Conservation (phyloP, 345 rosid species). For the Bruguiera parviflora region DNA sequence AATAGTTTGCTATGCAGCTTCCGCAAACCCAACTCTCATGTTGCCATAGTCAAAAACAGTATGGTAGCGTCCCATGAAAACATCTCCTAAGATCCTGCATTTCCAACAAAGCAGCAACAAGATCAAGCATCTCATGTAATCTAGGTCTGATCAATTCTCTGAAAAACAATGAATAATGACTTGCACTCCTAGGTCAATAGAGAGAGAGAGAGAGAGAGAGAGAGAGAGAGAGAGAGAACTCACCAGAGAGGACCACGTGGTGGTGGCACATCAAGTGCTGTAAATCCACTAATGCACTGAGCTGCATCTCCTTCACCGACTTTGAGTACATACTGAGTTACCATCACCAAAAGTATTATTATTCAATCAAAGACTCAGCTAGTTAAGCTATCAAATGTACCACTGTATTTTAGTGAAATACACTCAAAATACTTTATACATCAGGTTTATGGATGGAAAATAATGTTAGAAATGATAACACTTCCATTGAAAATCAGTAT, state of each 20-base stretch:
- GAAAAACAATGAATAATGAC: too few species aligned
- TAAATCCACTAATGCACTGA: slow-evolving; percentile 92
- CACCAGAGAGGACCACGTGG: slow-evolving; percentile 99
- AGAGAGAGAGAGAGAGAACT: not conserved
- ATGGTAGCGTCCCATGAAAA: slow-evolving; percentile 30
- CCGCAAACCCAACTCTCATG: slow-evolving; percentile 74
- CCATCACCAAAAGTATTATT: slow-evolving; percentile 10
- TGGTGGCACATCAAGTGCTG: slow-evolving; percentile 75
- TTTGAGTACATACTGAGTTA: slow-evolving; percentile 76
- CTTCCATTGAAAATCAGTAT: too few species aligned
- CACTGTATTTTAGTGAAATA: not conserved
- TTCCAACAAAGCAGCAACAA: not conserved
- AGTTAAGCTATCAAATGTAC: not conserved
- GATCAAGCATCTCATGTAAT: not conserved
- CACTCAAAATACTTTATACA: not conserved
- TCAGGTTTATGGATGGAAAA: too few species aligned
- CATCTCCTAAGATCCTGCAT: not conserved
- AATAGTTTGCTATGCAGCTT: slow-evolving; percentile 46
- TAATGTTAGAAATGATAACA: too few species aligned
- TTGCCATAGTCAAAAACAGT: slow-evolving; percentile 89
- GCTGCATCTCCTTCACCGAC: slow-evolving; percentile 69
- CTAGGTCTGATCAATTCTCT: too few species aligned
- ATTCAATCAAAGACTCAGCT: not conserved
- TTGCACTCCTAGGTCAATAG: too few species aligned
- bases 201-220: too few species aligned